These are phyloP conservation scores for Inonotus hispidus DNA, from an alignment of 1,284 basidiomycete genomes.

Conservation along the genomic window DNA sequence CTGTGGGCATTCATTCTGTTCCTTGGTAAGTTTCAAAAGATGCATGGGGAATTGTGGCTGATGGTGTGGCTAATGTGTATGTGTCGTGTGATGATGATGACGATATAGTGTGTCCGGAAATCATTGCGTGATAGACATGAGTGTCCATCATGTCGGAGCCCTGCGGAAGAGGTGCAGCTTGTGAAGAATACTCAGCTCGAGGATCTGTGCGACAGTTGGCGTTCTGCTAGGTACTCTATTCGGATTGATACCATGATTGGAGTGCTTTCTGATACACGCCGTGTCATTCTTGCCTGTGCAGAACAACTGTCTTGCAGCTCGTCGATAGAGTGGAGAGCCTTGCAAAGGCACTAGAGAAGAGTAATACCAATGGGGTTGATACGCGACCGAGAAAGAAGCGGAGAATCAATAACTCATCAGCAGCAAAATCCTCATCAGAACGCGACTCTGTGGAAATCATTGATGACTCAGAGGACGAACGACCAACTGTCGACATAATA, in stretches of 20 bases:
- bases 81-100: background rate
- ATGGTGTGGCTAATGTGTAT: background rate
- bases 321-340: constrained; percentile 7
- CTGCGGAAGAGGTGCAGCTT: constrained; percentile 51
- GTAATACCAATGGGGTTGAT: background rate
- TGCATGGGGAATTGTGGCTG: background rate
- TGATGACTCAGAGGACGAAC: constrained; percentile 7
- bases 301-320: constrained; percentile 35
- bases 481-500: constrained; percentile 8
- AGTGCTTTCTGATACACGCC: background rate
- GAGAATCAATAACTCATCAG: background rate
- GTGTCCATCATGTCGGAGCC: constrained; percentile 61
- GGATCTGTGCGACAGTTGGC: constrained; percentile 58
- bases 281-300: constrained; percentile 21
- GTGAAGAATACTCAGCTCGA: constrained; percentile 56
- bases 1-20: constrained; percentile 77
- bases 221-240: constrained; percentile 45
- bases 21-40: constrained; percentile 55
- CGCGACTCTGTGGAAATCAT: constrained; percentile 1
- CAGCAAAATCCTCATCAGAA: background rate
- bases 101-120: constrained; percentile 54
- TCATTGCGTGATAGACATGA: constrained; percentile 50
- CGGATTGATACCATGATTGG: background rate
- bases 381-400: constrained; percentile 12
- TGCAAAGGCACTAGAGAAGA: background rate